Conservation (phyloP, 176 grass and related monocot species). For the Oryza meyeriana region DNA sequence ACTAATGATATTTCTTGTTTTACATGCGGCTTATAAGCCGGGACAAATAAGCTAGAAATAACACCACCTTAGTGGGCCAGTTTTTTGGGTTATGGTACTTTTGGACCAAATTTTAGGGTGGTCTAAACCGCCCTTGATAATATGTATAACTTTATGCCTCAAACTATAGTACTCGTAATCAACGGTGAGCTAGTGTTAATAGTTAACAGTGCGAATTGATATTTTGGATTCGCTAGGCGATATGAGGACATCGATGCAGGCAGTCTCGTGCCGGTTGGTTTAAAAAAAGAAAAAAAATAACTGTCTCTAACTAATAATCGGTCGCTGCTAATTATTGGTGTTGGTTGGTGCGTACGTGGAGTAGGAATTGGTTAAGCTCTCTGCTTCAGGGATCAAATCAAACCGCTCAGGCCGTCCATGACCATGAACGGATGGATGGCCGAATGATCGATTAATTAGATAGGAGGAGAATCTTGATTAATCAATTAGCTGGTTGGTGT, state of each 20-base stretch:
- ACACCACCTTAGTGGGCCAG: too few relatives aligned
- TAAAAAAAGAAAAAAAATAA: too few relatives aligned
- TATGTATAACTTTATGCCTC: too few relatives aligned
- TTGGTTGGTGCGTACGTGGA: background rate
- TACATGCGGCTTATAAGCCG: too few relatives aligned
- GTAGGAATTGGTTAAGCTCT: background rate
- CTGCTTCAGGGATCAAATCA: background rate
- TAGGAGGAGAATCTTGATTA: background rate
- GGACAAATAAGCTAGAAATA: too few relatives aligned
- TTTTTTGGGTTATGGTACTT: too few relatives aligned
- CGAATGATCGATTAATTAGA: background rate
- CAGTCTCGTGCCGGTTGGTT: too few relatives aligned
- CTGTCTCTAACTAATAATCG: background rate
- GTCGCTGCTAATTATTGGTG: background rate
- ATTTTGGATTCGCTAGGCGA: background rate
- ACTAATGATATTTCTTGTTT: too few relatives aligned
- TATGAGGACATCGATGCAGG: background rate
- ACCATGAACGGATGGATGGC: background rate
- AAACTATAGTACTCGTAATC: too few relatives aligned
- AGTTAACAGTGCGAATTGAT: background rate
- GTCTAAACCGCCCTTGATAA: too few relatives aligned
- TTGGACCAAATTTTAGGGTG: too few relatives aligned
- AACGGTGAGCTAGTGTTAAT: too few relatives aligned
- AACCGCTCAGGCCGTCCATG: background rate
- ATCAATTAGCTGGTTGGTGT: background rate